phyloP scores from a whole-genome alignment of 1,284 basidiomycete genomes.

The Ganoderma multipileum region DNA sequence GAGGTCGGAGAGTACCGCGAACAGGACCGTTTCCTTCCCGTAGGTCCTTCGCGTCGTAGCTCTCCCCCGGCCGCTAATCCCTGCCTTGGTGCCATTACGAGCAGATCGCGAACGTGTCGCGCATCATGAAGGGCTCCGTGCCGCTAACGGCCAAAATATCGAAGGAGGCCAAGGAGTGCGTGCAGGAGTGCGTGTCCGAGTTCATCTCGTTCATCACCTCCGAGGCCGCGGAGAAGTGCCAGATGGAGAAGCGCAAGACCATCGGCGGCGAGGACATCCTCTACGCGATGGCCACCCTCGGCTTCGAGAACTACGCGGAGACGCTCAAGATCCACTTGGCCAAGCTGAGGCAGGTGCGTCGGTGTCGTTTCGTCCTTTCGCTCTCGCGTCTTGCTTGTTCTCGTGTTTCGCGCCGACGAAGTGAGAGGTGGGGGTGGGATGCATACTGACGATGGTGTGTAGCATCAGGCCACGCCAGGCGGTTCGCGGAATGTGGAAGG shows the following conservation, averaged over 20 bases:
- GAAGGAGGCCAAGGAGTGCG: slow-evolving; percentile 96
- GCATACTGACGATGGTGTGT: background rate
- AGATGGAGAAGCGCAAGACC: slow-evolving; percentile 86
- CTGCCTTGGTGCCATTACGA: background rate
- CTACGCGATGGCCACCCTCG: slow-evolving; percentile 87
- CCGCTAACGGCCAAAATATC: slow-evolving; percentile 95
- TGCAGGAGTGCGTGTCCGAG: slow-evolving; percentile 96
- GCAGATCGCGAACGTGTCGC: slow-evolving; percentile 93
- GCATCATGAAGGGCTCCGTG: slow-evolving; percentile 93
- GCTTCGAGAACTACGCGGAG: slow-evolving; percentile 96
- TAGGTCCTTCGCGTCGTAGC: slow-evolving; percentile 46
- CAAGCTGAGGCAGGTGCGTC: slow-evolving; percentile 83
- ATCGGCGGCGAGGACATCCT: slow-evolving; percentile 93
- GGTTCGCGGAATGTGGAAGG: slow-evolving; percentile 20
- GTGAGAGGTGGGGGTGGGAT: background rate
- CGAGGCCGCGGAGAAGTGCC: slow-evolving; percentile 89
- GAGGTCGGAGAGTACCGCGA: slow-evolving; percentile 93
- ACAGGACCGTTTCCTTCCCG: slow-evolving; percentile 91
- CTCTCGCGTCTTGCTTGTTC: background rate
- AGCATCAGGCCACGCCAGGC: slow-evolving; percentile 29
- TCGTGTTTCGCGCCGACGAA: background rate
- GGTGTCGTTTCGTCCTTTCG: slow-evolving; percentile 14
- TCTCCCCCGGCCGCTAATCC: background rate
- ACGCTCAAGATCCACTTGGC: slow-evolving; percentile 89
- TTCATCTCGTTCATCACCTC: slow-evolving; percentile 96